Evolutionary conservation across 495 filamentous ascomycete species (phyloP), one percentile per base, ranked within the genome.

Genomic region (Aspergillus coremiiformis): DNA sequence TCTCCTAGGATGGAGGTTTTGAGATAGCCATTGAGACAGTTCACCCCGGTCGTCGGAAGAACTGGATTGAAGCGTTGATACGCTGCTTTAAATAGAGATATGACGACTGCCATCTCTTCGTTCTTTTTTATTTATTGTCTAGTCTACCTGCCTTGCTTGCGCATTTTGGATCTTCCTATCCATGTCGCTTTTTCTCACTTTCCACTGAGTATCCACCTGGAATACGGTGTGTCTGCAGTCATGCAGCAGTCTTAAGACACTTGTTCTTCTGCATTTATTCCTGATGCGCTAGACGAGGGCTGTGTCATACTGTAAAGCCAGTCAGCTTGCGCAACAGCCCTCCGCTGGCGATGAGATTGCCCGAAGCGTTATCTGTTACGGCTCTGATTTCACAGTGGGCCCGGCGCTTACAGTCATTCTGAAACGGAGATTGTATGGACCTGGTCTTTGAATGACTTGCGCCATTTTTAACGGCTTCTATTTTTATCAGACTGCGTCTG

Each of bases 241-340:
- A 47, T 41, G 52, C 52, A 50, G 55, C 39, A 50, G 8, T 56
- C 44, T 62, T 51, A 56, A 64, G 63, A 64, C 58, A 62, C 52
- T 60, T 57, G 26, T 44, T 41, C 7, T 39, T 41, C 12, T 33
- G 21, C 35, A 15, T 47, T 56, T 27, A 39, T 27, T 45, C 15
- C 39, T 42, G 24, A 11, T 12, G 5, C 32, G 17, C 35, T 39
- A 39, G 35, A 19, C 29, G 29, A 9, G 11, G 29, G 2, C 29
- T 9, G 24, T 27, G 24, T 27, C 24, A n/a, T n/a, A n/a, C n/a
- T n/a, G n/a, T n/a, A n/a, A n/a, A n/a, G n/a, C n/a, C n/a, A 15
- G 32, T 5, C 32, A 35, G n/a, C 32, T 5, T 5, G 5, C 5
- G 32, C 32, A 14, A 35, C 32, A 5, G 32, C 32, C n/a, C 12